phyloP scores from a whole-genome alignment of 2,329 filamentous ascomycete species.

The Cytospora piceicola region DNA sequence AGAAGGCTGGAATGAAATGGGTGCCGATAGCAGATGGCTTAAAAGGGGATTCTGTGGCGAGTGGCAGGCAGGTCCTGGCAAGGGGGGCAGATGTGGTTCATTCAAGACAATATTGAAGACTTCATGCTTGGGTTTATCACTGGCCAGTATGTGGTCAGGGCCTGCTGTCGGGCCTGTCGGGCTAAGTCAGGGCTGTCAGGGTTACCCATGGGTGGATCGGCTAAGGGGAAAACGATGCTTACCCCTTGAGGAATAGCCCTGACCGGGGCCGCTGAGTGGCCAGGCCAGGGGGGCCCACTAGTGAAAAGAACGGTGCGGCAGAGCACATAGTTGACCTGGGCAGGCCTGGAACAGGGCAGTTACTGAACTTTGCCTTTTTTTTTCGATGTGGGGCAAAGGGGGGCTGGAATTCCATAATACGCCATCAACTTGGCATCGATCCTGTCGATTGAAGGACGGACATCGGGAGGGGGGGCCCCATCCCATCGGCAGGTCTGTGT shows the following conservation, averaged over 20 bases:
- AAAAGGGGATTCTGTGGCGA: conserved; percentile 19
- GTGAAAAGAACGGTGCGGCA: conserved; percentile 22
- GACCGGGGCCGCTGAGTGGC: neutral
- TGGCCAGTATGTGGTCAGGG: conserved; percentile 4
- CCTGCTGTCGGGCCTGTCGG: neutral
- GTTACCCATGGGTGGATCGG: neutral
- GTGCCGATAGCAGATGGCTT: neutral
- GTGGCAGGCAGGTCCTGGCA: conserved; percentile 2
- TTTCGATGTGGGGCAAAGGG: neutral
- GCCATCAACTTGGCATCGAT: neutral
- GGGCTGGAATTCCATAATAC: too few relatives aligned
- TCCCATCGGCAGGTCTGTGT: too few relatives aligned
- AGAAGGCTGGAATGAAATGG: neutral
- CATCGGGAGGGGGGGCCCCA: neutral
- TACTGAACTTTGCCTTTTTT: neutral
- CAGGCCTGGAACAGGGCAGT: neutral
- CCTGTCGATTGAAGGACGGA: neutral
- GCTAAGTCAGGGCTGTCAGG: neutral
- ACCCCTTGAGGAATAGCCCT: neutral
- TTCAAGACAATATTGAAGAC: neutral
- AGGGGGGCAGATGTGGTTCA: conserved; percentile 3
- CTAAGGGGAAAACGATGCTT: neutral
- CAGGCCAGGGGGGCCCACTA: conserved; percentile 6
- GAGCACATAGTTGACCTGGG: neutral
- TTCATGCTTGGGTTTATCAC: conserved; percentile 3